Conservation (phyloP, 2,329 filamentous ascomycete species). For the Microcyclospora tardicrescens region DNA sequence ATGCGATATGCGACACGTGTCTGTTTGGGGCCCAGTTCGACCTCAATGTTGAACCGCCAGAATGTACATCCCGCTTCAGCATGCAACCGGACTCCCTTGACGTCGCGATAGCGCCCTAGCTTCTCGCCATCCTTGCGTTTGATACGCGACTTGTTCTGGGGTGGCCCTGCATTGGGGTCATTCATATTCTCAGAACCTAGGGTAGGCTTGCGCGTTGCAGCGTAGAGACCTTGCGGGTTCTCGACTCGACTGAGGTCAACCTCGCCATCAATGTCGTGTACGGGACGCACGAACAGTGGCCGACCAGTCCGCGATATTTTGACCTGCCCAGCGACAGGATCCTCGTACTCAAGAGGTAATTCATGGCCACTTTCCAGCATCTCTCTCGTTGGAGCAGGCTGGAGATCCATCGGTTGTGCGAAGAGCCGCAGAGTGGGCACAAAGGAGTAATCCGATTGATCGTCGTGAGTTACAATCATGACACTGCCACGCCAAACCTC, state of each 20-base stretch:
- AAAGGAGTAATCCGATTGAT: constrained; percentile 69
- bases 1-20: constrained; percentile 89
- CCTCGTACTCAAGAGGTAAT: constrained; percentile 69
- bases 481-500: constrained; percentile 88
- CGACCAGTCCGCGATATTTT: constrained; percentile 77
- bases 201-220: constrained; percentile 31
- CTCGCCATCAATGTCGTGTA: constrained; percentile 70
- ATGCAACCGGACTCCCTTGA: constrained; percentile 70
- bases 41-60: constrained; percentile 91
- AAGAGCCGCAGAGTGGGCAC: constrained; percentile 70
- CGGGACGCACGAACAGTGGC: constrained; percentile 75
- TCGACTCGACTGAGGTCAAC: constrained; percentile 69
- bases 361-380: constrained; percentile 44
- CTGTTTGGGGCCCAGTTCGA: constrained; percentile 67
- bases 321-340: constrained; percentile 75
- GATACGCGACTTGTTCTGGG: constrained; percentile 32
- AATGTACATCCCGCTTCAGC: constrained; percentile 81
- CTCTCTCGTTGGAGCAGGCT: constrained; percentile 66
- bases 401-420: constrained; percentile 68
- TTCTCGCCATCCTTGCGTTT: constrained; percentile 62
- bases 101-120: constrained; percentile 66
- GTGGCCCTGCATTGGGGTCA: constrained; percentile 12
- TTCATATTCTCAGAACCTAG: constrained; percentile 15
- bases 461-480: constrained; percentile 88
- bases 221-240: constrained; percentile 71